phyloP scores from a whole-genome alignment of 164 flowering plant genomes.

The Berberis vulgaris region DNA sequence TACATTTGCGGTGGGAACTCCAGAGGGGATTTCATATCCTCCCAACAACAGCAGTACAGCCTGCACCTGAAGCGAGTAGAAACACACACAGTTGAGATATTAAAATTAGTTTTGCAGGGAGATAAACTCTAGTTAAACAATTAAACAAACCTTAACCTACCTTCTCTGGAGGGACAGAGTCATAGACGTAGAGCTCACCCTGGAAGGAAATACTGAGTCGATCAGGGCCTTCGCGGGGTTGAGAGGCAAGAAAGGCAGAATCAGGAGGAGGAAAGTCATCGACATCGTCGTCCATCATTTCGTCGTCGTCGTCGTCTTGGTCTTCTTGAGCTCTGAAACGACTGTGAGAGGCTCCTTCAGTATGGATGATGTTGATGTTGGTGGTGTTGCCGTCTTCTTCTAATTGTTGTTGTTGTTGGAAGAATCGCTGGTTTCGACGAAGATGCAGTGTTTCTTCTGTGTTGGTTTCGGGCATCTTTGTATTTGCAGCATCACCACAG shows the following conservation, averaged over 20 bases:
- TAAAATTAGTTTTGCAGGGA: neutral
- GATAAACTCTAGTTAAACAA: neutral
- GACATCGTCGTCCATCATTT: constrained; percentile 13
- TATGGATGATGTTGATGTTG: too few species aligned
- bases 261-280: constrained; percentile 8
- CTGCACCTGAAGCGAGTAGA: constrained; percentile 37
- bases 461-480: neutral
- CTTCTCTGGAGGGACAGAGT: constrained; percentile 56
- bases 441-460: neutral
- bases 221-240: neutral
- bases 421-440: too few species aligned
- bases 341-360: neutral
- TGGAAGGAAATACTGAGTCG: constrained; percentile 44
- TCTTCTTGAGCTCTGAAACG: constrained; percentile 19
- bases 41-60: constrained; percentile 59
- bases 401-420: too few species aligned
- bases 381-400: too few species aligned
- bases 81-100: too few species aligned
- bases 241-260: neutral
- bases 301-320: constrained; percentile 4
- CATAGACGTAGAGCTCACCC: constrained; percentile 63
- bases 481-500: neutral
- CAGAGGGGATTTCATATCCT: constrained; percentile 57
- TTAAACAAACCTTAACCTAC: constrained; percentile 5
- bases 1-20: constrained; percentile 24